phyloP scores from a whole-genome alignment of 139 green algal species.

The Nannochloris sp. region DNA sequence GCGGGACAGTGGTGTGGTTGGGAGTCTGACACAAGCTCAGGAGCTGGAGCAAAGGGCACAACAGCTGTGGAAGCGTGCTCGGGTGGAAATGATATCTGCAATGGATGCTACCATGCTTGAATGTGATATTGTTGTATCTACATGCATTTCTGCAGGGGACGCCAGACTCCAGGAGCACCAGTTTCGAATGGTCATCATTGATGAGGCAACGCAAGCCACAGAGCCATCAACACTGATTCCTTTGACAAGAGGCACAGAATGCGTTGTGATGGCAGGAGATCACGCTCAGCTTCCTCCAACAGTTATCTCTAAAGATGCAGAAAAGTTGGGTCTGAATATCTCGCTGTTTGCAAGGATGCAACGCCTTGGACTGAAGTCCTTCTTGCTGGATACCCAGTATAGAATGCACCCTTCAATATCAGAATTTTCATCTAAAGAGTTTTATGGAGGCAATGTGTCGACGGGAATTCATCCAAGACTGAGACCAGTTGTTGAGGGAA shows the following conservation, averaged over 20 bases:
- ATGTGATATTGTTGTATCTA: slow-evolving; percentile 58
- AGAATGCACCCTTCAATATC: slow-evolving; percentile 77
- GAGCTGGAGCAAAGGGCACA: background rate
- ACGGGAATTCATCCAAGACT: slow-evolving; percentile 20
- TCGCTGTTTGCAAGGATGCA: slow-evolving; percentile 77
- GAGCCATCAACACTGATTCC: slow-evolving; percentile 77
- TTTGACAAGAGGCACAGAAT: slow-evolving; percentile 66
- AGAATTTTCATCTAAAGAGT: slow-evolving; percentile 36
- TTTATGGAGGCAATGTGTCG: slow-evolving; percentile 49
- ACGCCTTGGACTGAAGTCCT: slow-evolving; percentile 42
- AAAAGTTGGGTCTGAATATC: slow-evolving; percentile 42
- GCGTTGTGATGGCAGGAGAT: slow-evolving; percentile 85
- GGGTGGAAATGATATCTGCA: slow-evolving; percentile 20
- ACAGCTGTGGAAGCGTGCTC: slow-evolving; percentile 14
- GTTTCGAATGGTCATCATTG: slow-evolving; percentile 80
- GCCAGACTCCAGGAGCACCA: slow-evolving; percentile 8
- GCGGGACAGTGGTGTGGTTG: background rate
- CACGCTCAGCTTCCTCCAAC: slow-evolving; percentile 77
- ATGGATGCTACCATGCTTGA: slow-evolving; percentile 24
- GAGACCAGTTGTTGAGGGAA: slow-evolving; percentile 12
- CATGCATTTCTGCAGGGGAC: slow-evolving; percentile 52
- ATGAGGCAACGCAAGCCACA: slow-evolving; percentile 89
- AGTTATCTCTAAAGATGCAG: slow-evolving; percentile 51
- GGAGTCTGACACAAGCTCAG: background rate
- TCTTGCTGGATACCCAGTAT: slow-evolving; percentile 90